phyloP scores from a whole-genome alignment of 2,329 filamentous ascomycete genomes.

The Ophiostoma sp. region DNA sequence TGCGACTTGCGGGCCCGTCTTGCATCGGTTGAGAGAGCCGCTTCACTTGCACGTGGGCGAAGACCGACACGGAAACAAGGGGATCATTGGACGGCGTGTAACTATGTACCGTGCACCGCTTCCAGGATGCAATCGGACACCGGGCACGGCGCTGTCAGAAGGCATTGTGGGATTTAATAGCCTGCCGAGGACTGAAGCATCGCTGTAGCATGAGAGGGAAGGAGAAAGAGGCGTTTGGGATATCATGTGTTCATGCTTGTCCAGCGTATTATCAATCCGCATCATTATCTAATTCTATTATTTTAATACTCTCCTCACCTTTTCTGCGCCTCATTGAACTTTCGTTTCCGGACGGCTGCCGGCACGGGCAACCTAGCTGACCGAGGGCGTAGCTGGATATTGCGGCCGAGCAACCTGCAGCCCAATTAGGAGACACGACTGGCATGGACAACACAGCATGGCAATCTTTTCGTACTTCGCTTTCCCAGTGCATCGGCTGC shows the following conservation, averaged over 20 bases:
- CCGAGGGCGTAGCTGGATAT: neutral
- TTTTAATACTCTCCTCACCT: neutral
- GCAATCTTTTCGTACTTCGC: neutral
- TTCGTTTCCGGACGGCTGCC: neutral
- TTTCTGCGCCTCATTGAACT: neutral
- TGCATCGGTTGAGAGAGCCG: conserved; percentile 24
- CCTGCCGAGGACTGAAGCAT: conserved; percentile 10
- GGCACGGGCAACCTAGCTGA: neutral
- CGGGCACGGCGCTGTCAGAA: conserved; percentile 21
- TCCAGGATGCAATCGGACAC: neutral
- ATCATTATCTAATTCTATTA: neutral
- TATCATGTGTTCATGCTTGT: neutral
- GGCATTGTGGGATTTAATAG: conserved; percentile 31
- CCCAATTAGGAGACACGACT: neutral
- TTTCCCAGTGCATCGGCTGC: neutral
- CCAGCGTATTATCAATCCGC: neutral
- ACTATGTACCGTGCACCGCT: conserved; percentile 20
- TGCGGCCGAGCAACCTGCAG: neutral
- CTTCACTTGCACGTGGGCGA: conserved; percentile 29
- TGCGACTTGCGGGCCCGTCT: neutral
- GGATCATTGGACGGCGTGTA: conserved; percentile 29
- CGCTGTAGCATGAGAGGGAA: neutral
- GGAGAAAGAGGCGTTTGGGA: too few species aligned
- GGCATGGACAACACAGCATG: neutral
- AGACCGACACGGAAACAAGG: conserved; percentile 28